Percentiles rank a stretch among this genome's conserved stretches.
phyloP scores from a whole-genome alignment of 768 basidiomycete species.

The Mycena galopus region DNA sequence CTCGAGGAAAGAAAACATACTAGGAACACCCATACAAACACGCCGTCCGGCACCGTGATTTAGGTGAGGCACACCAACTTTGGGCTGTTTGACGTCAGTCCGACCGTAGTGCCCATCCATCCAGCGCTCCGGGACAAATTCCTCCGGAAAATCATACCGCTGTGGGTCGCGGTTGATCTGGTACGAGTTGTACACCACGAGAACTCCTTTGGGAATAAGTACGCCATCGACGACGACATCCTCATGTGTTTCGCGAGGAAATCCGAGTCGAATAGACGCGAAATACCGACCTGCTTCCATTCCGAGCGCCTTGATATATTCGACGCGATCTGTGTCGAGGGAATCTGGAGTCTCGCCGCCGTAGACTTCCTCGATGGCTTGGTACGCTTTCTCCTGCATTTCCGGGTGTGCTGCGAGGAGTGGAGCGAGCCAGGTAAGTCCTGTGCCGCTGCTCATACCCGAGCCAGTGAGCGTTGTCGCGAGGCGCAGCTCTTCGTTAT shows the following conservation, averaged over 20 bases:
- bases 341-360: constrained; percentile 19
- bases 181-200: constrained; percentile 30
- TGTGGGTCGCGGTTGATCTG: constrained; percentile 30
- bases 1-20: not conserved
- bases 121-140: constrained; percentile 29
- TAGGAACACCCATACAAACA: constrained; percentile 28
- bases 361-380: constrained; percentile 25
- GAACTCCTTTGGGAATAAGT: constrained; percentile 18
- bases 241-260: constrained; percentile 27
- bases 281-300: constrained; percentile 24
- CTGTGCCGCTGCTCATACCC: constrained; percentile 13
- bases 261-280: constrained; percentile 23
- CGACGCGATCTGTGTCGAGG: constrained; percentile 27
- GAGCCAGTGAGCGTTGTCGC: constrained; percentile 24
- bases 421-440: constrained; percentile 13
- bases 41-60: constrained; percentile 29
- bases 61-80: constrained; percentile 27
- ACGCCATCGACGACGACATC: constrained; percentile 25
- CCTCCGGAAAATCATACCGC: constrained; percentile 25
- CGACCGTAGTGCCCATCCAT: constrained; percentile 27
- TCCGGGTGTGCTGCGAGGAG: constrained; percentile 26
- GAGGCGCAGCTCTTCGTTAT: constrained; percentile 26
- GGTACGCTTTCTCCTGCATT: constrained; percentile 25
- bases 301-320: constrained; percentile 30
- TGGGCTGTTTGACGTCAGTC: constrained; percentile 21